Evolutionary conservation across 2,329 filamentous ascomycete species (phyloP), one percentile per base, ranked within the genome.

Genomic region (Fusarium sp.): DNA sequence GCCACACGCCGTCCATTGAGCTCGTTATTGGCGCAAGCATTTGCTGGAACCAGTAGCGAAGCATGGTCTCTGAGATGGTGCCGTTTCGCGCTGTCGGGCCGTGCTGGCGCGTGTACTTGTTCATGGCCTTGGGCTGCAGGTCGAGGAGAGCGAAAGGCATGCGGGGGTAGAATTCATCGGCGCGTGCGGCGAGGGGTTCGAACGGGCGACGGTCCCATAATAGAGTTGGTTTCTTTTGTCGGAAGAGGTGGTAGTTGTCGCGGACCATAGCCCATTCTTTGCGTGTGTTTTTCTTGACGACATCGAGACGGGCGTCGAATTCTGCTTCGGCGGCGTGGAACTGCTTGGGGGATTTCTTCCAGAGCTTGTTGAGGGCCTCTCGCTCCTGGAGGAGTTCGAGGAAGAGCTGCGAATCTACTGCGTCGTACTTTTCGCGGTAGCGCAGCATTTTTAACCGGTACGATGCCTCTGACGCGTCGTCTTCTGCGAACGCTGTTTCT

Each of bases 181-280:
- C 58, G 9, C 84, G 69, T 6, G 89, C 87, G 31, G 84, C 81
- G 22, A 98, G 84, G 0, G 94, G 93, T 77, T 97, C 94, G 77
- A 90, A 90, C 5, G 85, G 83, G 22, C 95, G 90, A 4, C 88
- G 86, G 80, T 97, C 94, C 90, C 91, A 95, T 33, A 85, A 77
- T 7, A 96, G 81, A 2, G 87, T 76, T 0, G 90, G 88, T 3
- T 86, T 84, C 1, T 85, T 75, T 80, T 87, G 84, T 56, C 83
- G 80, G 76, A 87, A 85, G 22, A 87, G 73, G 72, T 89, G 87
- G 49, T 86, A 80, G 77, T 91, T 90, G 75, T 93, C 90, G 36
- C 85, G 83, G 54, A 82, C 76, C 36, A 82, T 79, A 28, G 78
- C 65, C 75, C 85, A 85, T 62, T 85, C 82, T 38, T 79, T 79